A percentile compares a stretch with the other conserved stretches of the same genome.
phyloP scores from a whole-genome alignment of 345 rosid genomes.

The Barbarea vulgaris region DNA sequence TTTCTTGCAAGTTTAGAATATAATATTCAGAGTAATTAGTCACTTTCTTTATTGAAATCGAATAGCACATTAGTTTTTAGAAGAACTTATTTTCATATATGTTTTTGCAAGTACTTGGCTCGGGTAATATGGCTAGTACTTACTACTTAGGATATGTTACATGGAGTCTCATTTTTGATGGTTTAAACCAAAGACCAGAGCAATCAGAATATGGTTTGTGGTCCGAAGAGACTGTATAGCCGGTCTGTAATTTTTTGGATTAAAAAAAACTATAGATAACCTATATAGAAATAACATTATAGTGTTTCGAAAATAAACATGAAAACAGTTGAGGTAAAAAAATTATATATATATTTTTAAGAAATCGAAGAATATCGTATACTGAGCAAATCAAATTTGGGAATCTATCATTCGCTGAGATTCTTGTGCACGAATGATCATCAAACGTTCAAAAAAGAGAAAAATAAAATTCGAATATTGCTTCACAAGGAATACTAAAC shows the following conservation, averaged over 20 bases:
- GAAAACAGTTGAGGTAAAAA: not conserved
- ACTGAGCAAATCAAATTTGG: constrained; percentile 12
- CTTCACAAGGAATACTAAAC: constrained; percentile 30
- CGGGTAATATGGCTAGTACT: not conserved
- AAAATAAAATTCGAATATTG: constrained; percentile 33
- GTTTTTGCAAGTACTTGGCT: not conserved
- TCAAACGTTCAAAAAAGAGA: constrained; percentile 27
- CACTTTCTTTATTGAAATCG: not conserved
- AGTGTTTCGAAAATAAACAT: not conserved
- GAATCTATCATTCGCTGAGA: constrained; percentile 27
- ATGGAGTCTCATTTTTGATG: not conserved
- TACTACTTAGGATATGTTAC: not conserved
- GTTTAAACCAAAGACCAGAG: constrained; percentile 3
- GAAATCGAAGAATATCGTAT: constrained; percentile 3
- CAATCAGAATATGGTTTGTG: not conserved
- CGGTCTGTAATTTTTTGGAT: not conserved
- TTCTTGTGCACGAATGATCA: constrained; percentile 38
- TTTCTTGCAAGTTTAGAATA: not conserved
- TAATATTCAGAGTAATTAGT: not conserved
- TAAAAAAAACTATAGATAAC: not conserved
- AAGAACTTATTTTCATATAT: not conserved
- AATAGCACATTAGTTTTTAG: not conserved
- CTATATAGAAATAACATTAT: not conserved
- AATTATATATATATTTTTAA: not conserved
- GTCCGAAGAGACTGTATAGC: not conserved